A percentile compares a stretch with the other conserved stretches of the same genome.
Evolutionary conservation across 2,329 filamentous ascomycete genomes (phyloP).

Genomic region (Eutypella sp.): DNA sequence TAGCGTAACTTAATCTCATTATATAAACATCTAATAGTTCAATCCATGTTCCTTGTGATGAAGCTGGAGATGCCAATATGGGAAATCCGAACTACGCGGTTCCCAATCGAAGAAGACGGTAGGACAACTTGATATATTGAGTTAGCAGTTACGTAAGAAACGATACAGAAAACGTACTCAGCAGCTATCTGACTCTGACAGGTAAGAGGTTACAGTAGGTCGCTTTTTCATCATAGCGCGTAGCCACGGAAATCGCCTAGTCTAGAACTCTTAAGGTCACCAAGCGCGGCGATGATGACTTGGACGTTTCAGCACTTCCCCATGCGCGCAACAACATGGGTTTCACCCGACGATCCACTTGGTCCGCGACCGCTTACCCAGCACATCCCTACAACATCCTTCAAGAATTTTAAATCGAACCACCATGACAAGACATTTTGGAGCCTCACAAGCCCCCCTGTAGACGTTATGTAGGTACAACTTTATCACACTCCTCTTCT

Average conservation of each 20-base stretch:
- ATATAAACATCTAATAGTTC: too few species aligned
- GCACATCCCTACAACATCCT: not conserved
- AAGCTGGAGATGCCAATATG: too few species aligned
- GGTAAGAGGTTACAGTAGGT: too few species aligned
- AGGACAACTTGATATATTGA: too few species aligned
- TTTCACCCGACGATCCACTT: not conserved
- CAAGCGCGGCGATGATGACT: not conserved
- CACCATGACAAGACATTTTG: not conserved
- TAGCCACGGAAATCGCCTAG: not conserved
- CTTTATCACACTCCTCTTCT: too few species aligned
- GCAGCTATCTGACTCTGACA: too few species aligned
- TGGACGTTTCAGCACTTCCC: not conserved
- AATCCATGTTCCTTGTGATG: too few species aligned
- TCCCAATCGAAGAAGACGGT: too few species aligned
- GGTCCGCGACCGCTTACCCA: not conserved
- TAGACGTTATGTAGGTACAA: not conserved
- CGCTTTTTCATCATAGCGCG: not conserved
- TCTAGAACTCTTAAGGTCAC: not conserved
- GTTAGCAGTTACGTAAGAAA: too few species aligned
- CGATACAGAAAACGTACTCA: too few species aligned
- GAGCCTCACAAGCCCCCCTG: not conserved
- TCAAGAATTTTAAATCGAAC: not conserved
- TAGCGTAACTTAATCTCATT: too few species aligned
- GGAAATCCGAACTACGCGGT: too few species aligned
- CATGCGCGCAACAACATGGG: conserved; percentile 1